Base-by-base conservation (phyloP, 106 monocot species). In the Phalaenopsis aphrodite region DNA sequence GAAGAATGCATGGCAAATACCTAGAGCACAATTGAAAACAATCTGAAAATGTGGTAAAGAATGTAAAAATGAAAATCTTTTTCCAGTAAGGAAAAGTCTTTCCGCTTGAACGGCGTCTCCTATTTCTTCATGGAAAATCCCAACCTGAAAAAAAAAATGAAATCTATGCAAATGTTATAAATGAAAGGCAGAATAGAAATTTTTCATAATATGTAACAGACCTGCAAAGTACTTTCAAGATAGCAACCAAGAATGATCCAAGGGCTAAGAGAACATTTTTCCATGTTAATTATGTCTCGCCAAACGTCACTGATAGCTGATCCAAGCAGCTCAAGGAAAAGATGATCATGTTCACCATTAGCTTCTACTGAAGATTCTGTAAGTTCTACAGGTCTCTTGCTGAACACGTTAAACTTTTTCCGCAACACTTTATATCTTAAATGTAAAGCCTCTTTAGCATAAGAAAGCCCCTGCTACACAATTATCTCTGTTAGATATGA, bases 171-270 rank as follows among this genome's bases (percentile, higher is more conserved):
- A 6, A 37, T 30, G 41, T 21, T 23, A 5, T 36, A 71, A 46
- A 76, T 36, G 38, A 75, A 58, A 45, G 43, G 1, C 43, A 45
- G 30, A 30, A 30, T 41, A 67, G 19, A 68, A 64, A 65, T 0
- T 30, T 30, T 81, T 74, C 3, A n/a, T 5, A 1, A 75, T 5
- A 75, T 15, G 43, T 15, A 14, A 38, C 19, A 78, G 75, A 95
- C 95, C 95, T 95, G 95, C 64, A 95, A 85, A 67, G 57, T 89
- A 85, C 95, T 95, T 83, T 95, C 95, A 84, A 95, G 92, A 76
- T 90, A 95, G 80, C 88, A 87, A 81, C 78, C 77, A 41, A 92
- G 86, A 58, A 90, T 79, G 84, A 66, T 87, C 95, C 95, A 95
- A 81, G 95, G 95, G 55, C 82, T 85, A 83, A 90, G 76, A 76